Evolutionary conservation across 2,329 filamentous ascomycete genomes (phyloP).

Genomic region (Penicillium oxalicum): DNA sequence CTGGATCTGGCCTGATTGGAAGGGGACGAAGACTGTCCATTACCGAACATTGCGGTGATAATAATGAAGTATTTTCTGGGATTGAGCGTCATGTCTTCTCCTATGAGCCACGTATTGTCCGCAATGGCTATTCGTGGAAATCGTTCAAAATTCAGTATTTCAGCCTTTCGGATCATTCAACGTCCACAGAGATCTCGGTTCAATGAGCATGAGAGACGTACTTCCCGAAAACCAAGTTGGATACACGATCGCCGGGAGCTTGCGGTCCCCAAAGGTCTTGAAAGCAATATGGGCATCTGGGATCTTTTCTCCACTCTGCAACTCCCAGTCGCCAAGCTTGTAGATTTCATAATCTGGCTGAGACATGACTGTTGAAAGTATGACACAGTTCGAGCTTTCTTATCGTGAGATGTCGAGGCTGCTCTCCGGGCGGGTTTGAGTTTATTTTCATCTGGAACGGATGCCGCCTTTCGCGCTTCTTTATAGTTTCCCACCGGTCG

Average conservation of each 20-base stretch:
- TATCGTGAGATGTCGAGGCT: background rate
- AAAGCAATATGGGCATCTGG: constrained; percentile 65
- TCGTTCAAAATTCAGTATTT: background rate
- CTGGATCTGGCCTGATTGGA: constrained; percentile 52
- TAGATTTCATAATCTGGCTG: constrained; percentile 46
- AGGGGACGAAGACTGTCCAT: constrained; percentile 62
- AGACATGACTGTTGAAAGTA: constrained; percentile 10
- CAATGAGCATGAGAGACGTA: constrained; percentile 25
- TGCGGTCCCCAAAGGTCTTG: constrained; percentile 64
- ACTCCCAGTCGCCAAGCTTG: constrained; percentile 59
- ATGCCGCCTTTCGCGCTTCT: too few relatives aligned
- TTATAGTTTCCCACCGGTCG: too few relatives aligned
- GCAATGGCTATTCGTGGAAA: constrained; percentile 45
- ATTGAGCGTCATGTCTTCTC: constrained; percentile 57
- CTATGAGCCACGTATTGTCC: constrained; percentile 71
- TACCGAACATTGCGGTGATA: constrained; percentile 63
- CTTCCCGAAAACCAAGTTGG: constrained; percentile 68
- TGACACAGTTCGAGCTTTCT: background rate
- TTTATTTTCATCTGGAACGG: too few relatives aligned
- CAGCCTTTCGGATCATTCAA: background rate
- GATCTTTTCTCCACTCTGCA: constrained; percentile 60
- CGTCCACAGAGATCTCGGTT: too few relatives aligned
- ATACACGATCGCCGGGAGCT: constrained; percentile 63
- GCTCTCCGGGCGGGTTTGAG: too few relatives aligned
- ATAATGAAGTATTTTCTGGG: constrained; percentile 64